These are phyloP conservation scores for Dendrobium catenatum DNA, from an alignment of 106 monocot species.

Conservation along the genomic window DNA sequence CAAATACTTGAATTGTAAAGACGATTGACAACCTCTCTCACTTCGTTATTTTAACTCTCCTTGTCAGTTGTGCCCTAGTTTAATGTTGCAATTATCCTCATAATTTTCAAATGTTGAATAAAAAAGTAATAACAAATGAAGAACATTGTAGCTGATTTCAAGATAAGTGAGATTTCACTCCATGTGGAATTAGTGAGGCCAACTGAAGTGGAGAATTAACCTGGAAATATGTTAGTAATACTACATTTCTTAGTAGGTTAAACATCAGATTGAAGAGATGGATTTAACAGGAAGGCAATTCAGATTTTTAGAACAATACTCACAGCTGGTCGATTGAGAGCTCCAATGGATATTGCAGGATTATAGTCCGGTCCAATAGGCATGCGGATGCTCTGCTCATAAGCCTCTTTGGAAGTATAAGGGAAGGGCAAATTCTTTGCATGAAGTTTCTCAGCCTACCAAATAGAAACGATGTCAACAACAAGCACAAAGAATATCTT, in stretches of 20 bases:
- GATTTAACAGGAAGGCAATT: not conserved
- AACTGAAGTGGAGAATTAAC: not conserved
- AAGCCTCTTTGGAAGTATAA: slow-evolving; percentile 75
- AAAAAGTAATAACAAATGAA: not conserved
- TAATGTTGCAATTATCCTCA: not conserved
- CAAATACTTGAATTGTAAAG: not conserved
- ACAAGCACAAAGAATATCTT: not conserved
- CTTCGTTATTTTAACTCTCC: not conserved
- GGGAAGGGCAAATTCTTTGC: slow-evolving; percentile 64
- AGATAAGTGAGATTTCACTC: not conserved
- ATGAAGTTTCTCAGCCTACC: slow-evolving; percentile 77
- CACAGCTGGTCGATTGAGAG: slow-evolving; percentile 80
- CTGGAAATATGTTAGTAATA: not conserved
- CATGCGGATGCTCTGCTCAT: slow-evolving; percentile 87
- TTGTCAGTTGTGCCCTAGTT: not conserved
- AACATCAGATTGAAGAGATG: not conserved
- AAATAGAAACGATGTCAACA: slow-evolving; percentile 10
- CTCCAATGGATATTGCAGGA: slow-evolving; percentile 63
- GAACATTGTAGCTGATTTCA: not conserved
- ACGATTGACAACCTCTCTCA: not conserved
- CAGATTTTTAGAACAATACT: slow-evolving; percentile 17
- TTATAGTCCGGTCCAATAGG: slow-evolving; percentile 93
- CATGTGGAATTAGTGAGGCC: not conserved
- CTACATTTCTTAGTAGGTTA: not conserved
- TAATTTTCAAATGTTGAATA: not conserved